These are phyloP conservation scores for Fusarium sp. DNA, from an alignment of 2,329 filamentous ascomycete genomes.

Conservation along the genomic window DNA sequence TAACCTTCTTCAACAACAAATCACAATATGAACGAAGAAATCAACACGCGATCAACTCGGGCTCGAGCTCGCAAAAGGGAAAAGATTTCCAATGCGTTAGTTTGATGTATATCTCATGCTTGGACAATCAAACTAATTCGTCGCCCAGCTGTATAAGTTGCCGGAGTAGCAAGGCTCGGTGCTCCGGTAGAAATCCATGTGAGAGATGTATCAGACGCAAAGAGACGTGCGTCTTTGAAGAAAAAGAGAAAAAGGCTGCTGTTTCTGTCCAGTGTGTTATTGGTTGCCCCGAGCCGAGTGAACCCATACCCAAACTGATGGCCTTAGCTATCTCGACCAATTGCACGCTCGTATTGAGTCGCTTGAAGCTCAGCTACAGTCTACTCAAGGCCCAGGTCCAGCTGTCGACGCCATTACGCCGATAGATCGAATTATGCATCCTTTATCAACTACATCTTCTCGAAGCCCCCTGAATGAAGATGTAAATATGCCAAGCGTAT, in stretches of 20 bases:
- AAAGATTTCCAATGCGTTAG: slow-evolving; percentile 31
- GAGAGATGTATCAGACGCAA: slow-evolving; percentile 35
- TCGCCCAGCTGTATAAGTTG: slow-evolving; percentile 30
- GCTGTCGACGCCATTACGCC: no score
- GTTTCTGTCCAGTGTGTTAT: slow-evolving; percentile 30
- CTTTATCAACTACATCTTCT: background rate
- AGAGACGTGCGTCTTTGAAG: slow-evolving; percentile 34
- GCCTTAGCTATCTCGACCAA: slow-evolving; percentile 32
- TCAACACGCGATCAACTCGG: background rate
- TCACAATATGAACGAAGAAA: slow-evolving; percentile 15
- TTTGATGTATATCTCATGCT: background rate
- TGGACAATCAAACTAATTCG: background rate
- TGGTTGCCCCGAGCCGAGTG: no score
- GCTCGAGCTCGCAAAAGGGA: slow-evolving; percentile 10
- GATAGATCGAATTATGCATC: background rate
- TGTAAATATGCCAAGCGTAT: background rate
- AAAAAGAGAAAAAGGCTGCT: slow-evolving; percentile 36
- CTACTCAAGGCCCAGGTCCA: background rate
- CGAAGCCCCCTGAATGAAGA: background rate
- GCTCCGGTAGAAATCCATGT: slow-evolving; percentile 35
- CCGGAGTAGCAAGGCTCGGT: slow-evolving; percentile 39
- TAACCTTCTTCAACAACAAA: slow-evolving; percentile 1
- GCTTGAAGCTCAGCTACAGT: slow-evolving; percentile 26
- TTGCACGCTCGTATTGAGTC: slow-evolving; percentile 32
- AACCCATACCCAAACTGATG: background rate